Evolutionary conservation across 768 basidiomycete species (phyloP).

Genomic region (Leccinellum luteum): DNA sequence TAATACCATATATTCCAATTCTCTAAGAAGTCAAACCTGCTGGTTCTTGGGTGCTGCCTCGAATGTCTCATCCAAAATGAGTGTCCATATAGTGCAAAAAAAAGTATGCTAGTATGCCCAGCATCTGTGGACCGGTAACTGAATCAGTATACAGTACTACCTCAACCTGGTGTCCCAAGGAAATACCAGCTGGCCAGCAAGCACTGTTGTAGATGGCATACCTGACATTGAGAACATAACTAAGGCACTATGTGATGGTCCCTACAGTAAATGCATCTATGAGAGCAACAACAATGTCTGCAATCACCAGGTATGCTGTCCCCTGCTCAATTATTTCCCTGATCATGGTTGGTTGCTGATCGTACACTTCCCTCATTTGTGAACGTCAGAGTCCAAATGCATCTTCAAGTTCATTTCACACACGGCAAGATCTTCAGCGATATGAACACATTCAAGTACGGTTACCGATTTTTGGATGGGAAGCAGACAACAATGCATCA

Average conservation of each 20-base stretch:
- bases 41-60: conserved; percentile 46
- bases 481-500: too few species aligned
- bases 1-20: too few species aligned
- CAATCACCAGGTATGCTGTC: conserved; percentile 64
- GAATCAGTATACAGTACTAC: conserved; percentile 66
- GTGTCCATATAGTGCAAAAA: conserved; percentile 87
- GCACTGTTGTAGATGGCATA: conserved; percentile 69
- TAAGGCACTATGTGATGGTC: conserved; percentile 62
- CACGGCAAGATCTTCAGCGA: too few species aligned
- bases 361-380: too few species aligned
- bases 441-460: too few species aligned
- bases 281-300: conserved; percentile 84
- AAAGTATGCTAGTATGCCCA: conserved; percentile 46
- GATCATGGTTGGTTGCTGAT: too few species aligned
- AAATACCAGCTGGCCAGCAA: conserved; percentile 57
- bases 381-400: too few species aligned
- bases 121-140: not conserved
- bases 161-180: conserved; percentile 61
- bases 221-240: conserved; percentile 87
- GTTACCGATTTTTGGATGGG: too few species aligned
- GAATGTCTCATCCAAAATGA: conserved; percentile 70
- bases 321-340: too few species aligned
- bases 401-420: too few species aligned
- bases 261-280: conserved; percentile 84
- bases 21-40: too few species aligned